A percentile compares a stretch with the other conserved stretches of the same genome.
Conservation (phyloP, 2,329 filamentous ascomycete species). For the Fusarium sp. region DNA sequence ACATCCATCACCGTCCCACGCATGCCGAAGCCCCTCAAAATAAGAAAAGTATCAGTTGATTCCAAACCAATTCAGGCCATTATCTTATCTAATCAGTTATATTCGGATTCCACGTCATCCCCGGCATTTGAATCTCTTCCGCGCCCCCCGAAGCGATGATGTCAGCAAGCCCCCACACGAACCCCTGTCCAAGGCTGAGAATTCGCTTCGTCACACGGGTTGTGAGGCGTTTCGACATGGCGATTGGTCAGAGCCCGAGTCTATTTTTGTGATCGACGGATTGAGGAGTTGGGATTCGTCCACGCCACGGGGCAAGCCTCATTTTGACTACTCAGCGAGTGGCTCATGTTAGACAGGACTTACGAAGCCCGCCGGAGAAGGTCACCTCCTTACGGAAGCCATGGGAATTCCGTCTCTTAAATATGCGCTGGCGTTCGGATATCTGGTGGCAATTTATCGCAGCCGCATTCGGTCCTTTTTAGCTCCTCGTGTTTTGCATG, state of each 20-base stretch:
- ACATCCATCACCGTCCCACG: background rate
- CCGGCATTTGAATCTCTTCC: background rate
- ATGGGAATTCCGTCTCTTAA: background rate
- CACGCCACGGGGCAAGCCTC: slow-evolving; percentile 5
- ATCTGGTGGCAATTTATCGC: background rate
- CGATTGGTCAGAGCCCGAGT: background rate
- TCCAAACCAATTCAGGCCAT: background rate
- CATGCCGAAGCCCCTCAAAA: background rate
- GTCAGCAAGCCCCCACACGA: slow-evolving; percentile 8
- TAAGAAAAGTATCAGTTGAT: background rate
- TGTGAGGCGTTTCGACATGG: background rate
- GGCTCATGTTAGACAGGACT: slow-evolving; percentile 1
- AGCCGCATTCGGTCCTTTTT: background rate
- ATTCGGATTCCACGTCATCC: background rate
- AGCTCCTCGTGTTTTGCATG: background rate
- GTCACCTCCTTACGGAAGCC: background rate
- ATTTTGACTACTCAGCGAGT: background rate
- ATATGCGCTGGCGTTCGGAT: background rate
- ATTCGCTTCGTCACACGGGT: background rate
- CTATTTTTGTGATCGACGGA: slow-evolving; percentile 8
- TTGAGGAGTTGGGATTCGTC: background rate
- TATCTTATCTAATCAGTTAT: background rate
- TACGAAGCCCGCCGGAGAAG: background rate
- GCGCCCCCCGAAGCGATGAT: background rate
- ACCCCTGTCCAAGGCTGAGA: slow-evolving; percentile 2